Conservation (phyloP, 2,329 filamentous ascomycete genomes). For the Westerdykella ornata region DNA sequence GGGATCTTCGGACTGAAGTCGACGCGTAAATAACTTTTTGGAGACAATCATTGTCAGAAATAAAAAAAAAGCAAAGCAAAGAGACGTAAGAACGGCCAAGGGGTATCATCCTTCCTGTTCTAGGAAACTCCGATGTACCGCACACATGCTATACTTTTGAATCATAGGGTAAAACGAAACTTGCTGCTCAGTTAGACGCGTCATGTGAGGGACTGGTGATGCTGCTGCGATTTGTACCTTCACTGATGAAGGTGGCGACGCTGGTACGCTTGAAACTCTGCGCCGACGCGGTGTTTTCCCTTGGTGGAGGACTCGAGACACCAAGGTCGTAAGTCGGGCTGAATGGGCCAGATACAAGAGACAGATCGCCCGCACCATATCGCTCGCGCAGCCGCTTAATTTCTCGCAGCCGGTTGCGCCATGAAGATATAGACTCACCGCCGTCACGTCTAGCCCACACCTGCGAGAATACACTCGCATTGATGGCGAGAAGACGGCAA, state of each 20-base stretch:
- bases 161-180: neutral
- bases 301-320: conserved; percentile 23
- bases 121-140: neutral
- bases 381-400: conserved; percentile 74
- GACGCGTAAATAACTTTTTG: neutral
- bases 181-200: neutral
- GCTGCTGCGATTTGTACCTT: conserved; percentile 34
- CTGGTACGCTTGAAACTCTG: conserved; percentile 32
- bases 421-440: conserved; percentile 79
- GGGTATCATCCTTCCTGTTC: neutral
- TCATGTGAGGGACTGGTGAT: conserved; percentile 33
- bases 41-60: neutral
- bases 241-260: conserved; percentile 31
- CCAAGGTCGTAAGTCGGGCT: conserved; percentile 15
- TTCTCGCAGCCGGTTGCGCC: conserved; percentile 78
- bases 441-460: conserved; percentile 78
- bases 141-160: neutral
- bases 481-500: conserved; percentile 81
- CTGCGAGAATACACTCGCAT: conserved; percentile 84
- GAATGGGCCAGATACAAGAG: conserved; percentile 14
- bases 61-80: neutral
- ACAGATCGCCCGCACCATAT: conserved; percentile 15
- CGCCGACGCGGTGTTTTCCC: conserved; percentile 22
- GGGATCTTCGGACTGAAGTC: too few species aligned
- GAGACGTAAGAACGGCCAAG: neutral